Percentiles rank a stretch among this genome's conserved stretches.
These are phyloP conservation scores for Aureobasidium sp. DNA, from an alignment of 2,329 filamentous ascomycete species.

Conservation along the genomic window DNA sequence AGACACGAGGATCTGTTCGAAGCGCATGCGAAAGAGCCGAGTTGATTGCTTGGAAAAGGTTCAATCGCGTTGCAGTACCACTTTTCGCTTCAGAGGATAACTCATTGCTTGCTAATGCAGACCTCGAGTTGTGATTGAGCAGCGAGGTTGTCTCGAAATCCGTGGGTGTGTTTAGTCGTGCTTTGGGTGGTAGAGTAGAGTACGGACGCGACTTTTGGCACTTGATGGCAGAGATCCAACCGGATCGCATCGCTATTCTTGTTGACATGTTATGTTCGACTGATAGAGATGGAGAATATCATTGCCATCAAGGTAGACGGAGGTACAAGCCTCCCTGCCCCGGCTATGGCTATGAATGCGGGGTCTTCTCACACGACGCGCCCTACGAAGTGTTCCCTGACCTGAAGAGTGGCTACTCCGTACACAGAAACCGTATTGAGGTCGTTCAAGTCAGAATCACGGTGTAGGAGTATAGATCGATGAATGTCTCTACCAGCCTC, in stretches of 20 bases:
- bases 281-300: not conserved
- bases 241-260: not conserved
- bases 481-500: not conserved
- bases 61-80: constrained; percentile 68
- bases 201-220: constrained; percentile 28
- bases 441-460: not conserved
- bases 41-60: constrained; percentile 91
- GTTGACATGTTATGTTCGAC: not conserved
- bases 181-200: constrained; percentile 41
- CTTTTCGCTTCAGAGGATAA: constrained; percentile 41
- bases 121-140: constrained; percentile 68
- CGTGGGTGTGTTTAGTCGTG: constrained; percentile 70
- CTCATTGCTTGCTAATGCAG: constrained; percentile 62
- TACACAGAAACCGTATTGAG: too few relatives aligned
- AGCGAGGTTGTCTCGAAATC: constrained; percentile 79
- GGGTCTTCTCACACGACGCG: not conserved
- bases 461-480: not conserved
- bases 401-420: too few relatives aligned
- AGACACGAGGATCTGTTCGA: constrained; percentile 70
- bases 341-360: not conserved
- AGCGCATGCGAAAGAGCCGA: constrained; percentile 77
- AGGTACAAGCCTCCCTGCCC: not conserved
- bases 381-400: not conserved
- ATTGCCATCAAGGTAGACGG: constrained; percentile 1
- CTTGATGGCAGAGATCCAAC: not conserved